Percentiles rank a stretch among this genome's conserved stretches.
Evolutionary conservation across 306 rosid genomes (phyloP).

Genomic region (Chamaecrista fasciculata): DNA sequence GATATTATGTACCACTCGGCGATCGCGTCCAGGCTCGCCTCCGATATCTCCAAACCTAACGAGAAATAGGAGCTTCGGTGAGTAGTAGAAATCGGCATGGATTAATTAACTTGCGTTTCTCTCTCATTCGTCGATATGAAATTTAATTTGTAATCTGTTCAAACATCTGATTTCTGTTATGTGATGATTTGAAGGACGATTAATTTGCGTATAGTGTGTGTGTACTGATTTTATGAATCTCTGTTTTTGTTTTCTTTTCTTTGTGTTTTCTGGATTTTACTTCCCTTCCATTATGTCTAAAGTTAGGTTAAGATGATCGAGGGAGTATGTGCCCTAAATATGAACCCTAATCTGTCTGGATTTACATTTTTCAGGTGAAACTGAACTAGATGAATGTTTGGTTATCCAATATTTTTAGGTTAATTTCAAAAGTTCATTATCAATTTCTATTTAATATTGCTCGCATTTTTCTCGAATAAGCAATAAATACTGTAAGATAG

Average conservation of each 20-base stretch:
- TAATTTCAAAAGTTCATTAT: too few relatives aligned
- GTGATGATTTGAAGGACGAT: background rate
- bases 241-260: background rate
- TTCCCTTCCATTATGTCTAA: background rate
- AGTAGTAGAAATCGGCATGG: background rate
- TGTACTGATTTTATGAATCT: background rate
- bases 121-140: conserved; percentile 33
- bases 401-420: too few relatives aligned
- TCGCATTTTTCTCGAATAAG: too few relatives aligned
- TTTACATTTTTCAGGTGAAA: background rate
- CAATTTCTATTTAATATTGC: too few relatives aligned
- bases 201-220: background rate
- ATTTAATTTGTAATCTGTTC: too few relatives aligned
- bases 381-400: background rate
- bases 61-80: conserved; percentile 5
- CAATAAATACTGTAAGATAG: too few relatives aligned
- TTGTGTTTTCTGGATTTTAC: background rate
- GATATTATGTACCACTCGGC: conserved; percentile 80
- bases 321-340: background rate
- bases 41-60: conserved; percentile 38
- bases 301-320: background rate
- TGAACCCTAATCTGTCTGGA: background rate
- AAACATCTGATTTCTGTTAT: background rate
- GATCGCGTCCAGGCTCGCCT: conserved; percentile 74
- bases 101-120: background rate